Percentiles rank a stretch among this genome's conserved stretches.
These are phyloP conservation scores for Trapa incisa DNA, from an alignment of 345 rosid genomes.

Conservation along the genomic window DNA sequence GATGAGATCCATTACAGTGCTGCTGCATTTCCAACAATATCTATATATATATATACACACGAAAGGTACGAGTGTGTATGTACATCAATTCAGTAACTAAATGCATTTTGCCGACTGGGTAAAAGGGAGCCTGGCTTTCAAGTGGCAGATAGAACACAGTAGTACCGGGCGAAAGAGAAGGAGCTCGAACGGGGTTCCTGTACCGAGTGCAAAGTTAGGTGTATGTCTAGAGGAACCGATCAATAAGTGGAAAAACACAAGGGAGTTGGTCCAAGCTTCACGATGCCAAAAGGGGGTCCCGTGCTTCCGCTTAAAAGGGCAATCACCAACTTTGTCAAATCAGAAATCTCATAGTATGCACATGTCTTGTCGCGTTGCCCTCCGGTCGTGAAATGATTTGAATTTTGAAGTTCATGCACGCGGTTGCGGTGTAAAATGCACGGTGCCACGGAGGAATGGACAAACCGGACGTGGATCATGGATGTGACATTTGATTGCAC, in stretches of 20 bases:
- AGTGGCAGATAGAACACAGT: too few species aligned
- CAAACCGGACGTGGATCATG: neutral
- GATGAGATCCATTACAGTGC: too few species aligned
- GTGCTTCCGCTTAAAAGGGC: neutral
- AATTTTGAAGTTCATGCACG: neutral
- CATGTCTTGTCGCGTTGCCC: neutral
- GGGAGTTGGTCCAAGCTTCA: neutral
- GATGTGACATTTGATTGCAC: neutral
- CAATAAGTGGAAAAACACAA: constrained; percentile 2
- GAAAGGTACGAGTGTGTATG: too few species aligned
- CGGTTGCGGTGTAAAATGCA: neutral
- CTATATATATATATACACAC: too few species aligned
- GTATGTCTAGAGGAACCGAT: neutral
- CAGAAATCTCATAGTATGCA: neutral
- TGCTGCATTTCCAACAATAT: too few species aligned
- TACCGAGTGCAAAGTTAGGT: neutral
- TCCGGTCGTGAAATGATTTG: neutral
- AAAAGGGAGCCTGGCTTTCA: too few species aligned
- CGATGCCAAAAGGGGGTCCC: neutral
- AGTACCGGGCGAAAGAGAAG: neutral
- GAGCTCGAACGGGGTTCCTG: neutral
- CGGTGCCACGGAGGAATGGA: neutral
- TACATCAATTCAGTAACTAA: too few species aligned
- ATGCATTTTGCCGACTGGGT: too few species aligned
- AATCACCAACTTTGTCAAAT: constrained; percentile 1